A percentile compares a stretch with the other conserved stretches of the same genome.
Evolutionary conservation across 1,284 basidiomycete species (phyloP).

Genomic region (Exobasidium rhododendri): DNA sequence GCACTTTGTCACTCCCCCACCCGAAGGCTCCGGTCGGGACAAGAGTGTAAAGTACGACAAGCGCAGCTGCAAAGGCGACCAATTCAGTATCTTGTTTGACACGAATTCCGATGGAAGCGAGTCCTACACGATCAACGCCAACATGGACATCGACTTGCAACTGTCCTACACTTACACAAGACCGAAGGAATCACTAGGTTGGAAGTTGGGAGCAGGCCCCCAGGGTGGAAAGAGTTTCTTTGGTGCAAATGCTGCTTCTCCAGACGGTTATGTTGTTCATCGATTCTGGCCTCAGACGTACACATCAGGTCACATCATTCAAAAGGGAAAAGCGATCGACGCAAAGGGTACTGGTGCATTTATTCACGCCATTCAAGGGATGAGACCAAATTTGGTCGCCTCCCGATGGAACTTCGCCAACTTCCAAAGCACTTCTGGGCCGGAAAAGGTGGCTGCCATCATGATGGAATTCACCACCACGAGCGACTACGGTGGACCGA

Average conservation of each 20-base stretch:
- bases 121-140: slow-evolving; percentile 74
- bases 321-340: slow-evolving; percentile 66
- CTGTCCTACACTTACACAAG: slow-evolving; percentile 72
- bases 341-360: slow-evolving; percentile 82
- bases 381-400: slow-evolving; percentile 92
- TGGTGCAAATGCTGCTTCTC: slow-evolving; percentile 59
- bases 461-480: slow-evolving; percentile 94
- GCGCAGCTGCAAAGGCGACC: slow-evolving; percentile 81
- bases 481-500: slow-evolving; percentile 39
- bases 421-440: slow-evolving; percentile 64
- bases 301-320: slow-evolving; percentile 69
- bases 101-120: slow-evolving; percentile 67
- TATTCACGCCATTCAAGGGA: slow-evolving; percentile 94
- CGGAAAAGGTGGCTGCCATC: slow-evolving; percentile 63
- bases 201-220: slow-evolving; percentile 84
- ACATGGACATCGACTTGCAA: slow-evolving; percentile 75
- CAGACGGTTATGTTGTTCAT: slow-evolving; percentile 48
- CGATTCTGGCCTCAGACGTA: slow-evolving; percentile 57
- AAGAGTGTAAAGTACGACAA: slow-evolving; percentile 64
- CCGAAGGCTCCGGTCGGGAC: slow-evolving; percentile 56
- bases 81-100: slow-evolving; percentile 68
- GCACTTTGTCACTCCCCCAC: slow-evolving; percentile 74
- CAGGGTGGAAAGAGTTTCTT: slow-evolving; percentile 88
- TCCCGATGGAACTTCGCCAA: slow-evolving; percentile 92
- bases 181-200: slow-evolving; percentile 72